phyloP scores from a whole-genome alignment of 2,329 filamentous ascomycete species.

The Endothia cerciana region DNA sequence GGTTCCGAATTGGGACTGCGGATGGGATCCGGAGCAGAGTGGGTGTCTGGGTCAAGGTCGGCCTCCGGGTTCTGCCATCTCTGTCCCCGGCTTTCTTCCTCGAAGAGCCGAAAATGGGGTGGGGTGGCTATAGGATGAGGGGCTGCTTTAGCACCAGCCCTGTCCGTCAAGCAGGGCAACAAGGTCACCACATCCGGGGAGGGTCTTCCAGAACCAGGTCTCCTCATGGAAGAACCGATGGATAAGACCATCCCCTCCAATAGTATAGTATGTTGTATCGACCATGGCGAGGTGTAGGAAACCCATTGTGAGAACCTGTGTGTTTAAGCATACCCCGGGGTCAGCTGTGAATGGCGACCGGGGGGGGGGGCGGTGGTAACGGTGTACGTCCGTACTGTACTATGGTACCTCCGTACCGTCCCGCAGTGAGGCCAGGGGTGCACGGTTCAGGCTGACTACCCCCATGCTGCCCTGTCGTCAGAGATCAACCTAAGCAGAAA shows the following conservation, averaged over 20 bases:
- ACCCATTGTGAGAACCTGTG: no score
- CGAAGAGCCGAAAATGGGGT: neutral
- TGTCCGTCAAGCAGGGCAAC: neutral
- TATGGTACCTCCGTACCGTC: neutral
- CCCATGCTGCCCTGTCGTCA: constrained; percentile 28
- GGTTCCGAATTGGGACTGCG: neutral
- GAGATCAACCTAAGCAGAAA: constrained; percentile 22
- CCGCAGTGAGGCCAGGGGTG: neutral
- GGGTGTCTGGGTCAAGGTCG: neutral
- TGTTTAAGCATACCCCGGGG: neutral
- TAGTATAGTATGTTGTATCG: no score
- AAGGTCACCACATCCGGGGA: no score
- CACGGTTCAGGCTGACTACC: constrained; percentile 16
- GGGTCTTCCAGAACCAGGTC: no score
- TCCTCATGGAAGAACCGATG: no score
- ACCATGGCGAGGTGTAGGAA: no score
- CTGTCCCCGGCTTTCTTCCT: constrained; percentile 1
- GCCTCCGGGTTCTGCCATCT: neutral
- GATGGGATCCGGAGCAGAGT: neutral
- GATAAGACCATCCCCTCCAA: no score
- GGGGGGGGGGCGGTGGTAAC: no score
- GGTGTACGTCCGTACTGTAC: neutral
- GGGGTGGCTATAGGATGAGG: constrained; percentile 4
- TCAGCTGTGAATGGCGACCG: no score
- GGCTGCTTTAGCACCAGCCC: neutral